These are phyloP conservation scores for Elsinoe necatrix DNA, from an alignment of 2,329 filamentous ascomycete genomes.

Conservation along the genomic window DNA sequence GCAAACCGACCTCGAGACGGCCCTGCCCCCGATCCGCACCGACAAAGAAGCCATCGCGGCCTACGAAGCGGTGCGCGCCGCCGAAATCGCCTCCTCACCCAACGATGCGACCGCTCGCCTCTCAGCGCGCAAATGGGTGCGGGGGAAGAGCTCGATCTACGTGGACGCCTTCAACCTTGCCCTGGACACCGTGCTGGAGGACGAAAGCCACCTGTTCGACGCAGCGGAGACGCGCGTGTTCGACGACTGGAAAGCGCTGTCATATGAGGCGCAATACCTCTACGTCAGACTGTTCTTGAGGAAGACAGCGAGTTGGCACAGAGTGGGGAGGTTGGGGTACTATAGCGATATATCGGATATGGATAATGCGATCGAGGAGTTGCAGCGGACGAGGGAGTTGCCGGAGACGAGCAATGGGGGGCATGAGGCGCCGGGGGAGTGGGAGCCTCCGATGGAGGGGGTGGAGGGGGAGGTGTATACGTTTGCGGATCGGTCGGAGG, in stretches of 20 bases:
- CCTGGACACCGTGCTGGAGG: conserved; percentile 76
- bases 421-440: conserved; percentile 40
- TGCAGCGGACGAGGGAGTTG: conserved; percentile 53
- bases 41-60: conserved; percentile 67
- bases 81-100: conserved; percentile 34
- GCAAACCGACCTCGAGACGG: conserved; percentile 62
- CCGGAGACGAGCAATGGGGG: conserved; percentile 37
- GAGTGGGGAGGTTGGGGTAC: conserved; percentile 67
- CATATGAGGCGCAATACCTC: conserved; percentile 86
- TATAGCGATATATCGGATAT: conserved; percentile 74
- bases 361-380: conserved; percentile 51
- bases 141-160: conserved; percentile 81
- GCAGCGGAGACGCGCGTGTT: conserved; percentile 71
- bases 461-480: conserved; percentile 52
- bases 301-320: conserved; percentile 87
- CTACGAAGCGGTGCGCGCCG: conserved; percentile 63
- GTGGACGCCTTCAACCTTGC: conserved; percentile 95
- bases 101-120: conserved; percentile 40
- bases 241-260: conserved; percentile 59
- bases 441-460: conserved; percentile 40
- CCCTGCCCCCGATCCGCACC: conserved; percentile 57
- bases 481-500: conserved; percentile 72
- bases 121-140: conserved; percentile 56
- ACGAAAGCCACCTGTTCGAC: conserved; percentile 83
- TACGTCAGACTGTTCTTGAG: conserved; percentile 89